These are phyloP conservation scores for Metschnikowia cubensis DNA, from an alignment of 805 yeast species.

Conservation along the genomic window DNA sequence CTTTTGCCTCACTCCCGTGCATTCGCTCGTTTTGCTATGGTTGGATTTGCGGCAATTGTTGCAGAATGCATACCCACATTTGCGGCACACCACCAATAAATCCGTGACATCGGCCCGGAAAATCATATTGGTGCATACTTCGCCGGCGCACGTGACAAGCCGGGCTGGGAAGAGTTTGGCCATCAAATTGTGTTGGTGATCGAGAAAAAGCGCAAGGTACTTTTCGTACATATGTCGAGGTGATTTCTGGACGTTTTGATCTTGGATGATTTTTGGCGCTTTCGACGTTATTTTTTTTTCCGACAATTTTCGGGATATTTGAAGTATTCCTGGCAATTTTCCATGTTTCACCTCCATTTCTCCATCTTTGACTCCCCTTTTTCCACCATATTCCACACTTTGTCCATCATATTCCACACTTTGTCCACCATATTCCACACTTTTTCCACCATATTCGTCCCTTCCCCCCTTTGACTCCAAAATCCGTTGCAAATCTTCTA, in stretches of 20 bases:
- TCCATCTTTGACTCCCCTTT: no score
- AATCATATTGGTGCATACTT: constrained; percentile 42
- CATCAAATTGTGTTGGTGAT: constrained; percentile 41
- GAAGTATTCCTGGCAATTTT: no score
- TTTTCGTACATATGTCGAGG: constrained; percentile 4
- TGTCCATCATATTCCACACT: no score
- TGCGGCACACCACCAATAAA: constrained; percentile 44
- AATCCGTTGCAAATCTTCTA: constrained; percentile 30
- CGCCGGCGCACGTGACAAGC: constrained; percentile 49
- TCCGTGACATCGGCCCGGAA: constrained; percentile 46
- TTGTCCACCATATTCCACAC: no score
- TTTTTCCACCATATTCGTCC: no score
- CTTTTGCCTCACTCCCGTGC: constrained; percentile 26
- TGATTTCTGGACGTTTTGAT: background rate
- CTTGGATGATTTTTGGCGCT: no score
- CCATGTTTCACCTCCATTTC: no score
- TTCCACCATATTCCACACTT: no score
- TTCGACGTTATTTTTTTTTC: no score
- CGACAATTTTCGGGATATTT: no score
- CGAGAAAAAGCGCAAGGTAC: constrained; percentile 35
- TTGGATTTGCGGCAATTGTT: constrained; percentile 54
- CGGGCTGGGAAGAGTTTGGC: constrained; percentile 44
- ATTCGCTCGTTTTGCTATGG: constrained; percentile 52
- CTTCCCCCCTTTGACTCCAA: constrained; percentile 11
- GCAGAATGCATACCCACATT: constrained; percentile 54